These are phyloP conservation scores for Claviceps monticola DNA, from an alignment of 2,329 filamentous ascomycete species.

Conservation along the genomic window DNA sequence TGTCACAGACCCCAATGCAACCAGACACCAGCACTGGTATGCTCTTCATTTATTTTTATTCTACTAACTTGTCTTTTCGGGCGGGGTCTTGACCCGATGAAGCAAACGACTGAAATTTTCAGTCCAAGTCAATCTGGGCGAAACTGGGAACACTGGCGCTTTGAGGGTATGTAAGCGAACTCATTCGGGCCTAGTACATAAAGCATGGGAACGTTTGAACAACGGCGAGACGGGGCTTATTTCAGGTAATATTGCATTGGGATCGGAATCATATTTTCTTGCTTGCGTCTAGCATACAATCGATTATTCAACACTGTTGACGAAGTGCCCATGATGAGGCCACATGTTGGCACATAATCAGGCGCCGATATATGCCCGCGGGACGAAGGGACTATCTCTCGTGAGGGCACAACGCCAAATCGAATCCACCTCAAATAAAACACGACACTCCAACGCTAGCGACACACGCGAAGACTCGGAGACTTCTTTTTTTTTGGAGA, in stretches of 20 bases:
- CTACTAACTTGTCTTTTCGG: constrained; percentile 8
- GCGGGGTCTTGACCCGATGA: constrained; percentile 13
- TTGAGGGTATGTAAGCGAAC: constrained; percentile 16
- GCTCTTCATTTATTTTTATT: constrained; percentile 2
- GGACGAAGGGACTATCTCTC: neutral
- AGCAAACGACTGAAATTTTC: constrained; percentile 12
- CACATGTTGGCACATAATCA: neutral
- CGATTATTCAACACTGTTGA: constrained; percentile 8
- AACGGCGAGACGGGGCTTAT: constrained; percentile 16
- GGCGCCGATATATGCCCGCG: neutral
- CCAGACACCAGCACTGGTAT: neutral
- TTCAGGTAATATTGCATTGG: constrained; percentile 37
- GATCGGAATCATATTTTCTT: constrained; percentile 17
- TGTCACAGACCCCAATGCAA: neutral
- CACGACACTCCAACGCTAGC: neutral
- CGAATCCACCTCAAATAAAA: neutral
- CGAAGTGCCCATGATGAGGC: neutral
- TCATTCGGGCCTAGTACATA: constrained; percentile 20
- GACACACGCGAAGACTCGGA: neutral
- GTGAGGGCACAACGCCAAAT: neutral
- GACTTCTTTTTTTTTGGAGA: constrained; percentile 1
- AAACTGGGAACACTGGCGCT: constrained; percentile 14
- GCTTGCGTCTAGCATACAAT: constrained; percentile 19
- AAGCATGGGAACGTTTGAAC: constrained; percentile 17
- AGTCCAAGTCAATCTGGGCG: constrained; percentile 19